Evolutionary conservation across 352 stramenopile species (phyloP), one percentile per base, ranked within the genome.

Genomic region (Pythium aristosporum): DNA sequence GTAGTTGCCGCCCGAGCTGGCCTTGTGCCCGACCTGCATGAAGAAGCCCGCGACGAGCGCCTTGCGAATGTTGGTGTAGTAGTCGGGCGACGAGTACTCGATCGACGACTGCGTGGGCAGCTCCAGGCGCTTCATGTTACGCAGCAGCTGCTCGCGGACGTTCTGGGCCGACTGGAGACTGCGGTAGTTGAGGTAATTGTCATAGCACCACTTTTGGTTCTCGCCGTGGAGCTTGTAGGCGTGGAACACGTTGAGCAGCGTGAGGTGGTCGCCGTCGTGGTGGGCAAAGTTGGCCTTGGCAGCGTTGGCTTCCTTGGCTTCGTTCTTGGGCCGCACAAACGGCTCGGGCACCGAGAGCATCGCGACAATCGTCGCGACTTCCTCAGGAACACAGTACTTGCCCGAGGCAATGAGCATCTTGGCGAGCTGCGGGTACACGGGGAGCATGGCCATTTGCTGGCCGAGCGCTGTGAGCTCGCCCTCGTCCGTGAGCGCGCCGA

Each of bases 81-180:
- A 98, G 44, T 97, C 77, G 21, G 77, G 65, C 39, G 76, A 87
- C 43, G 83, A 75, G 21, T 97, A 88, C 62, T 97, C 89, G 21
- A 93, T 50, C 30, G 76, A 71, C 21, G 84, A 93, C 50, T 84
- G 70, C 28, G 82, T 91, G 28, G 84, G 80, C 74, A 93, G 77
- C 32, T 91, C 79, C 15, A 88, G 78, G 55, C 98, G 88, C 75
- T 99, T 98, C 80, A 98, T 99, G 58, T 99, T 93, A 21, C 92
- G 93, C 55, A 98, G 89, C 41, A 99, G 87, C 75, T 99, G 98
- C 50, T 99, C 97, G 28, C 98, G 92, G 46, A 99, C 98, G 68
- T 99, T 98, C 12, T 97, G 82, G 30, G 98, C 98, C 51, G 97
- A 97, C 70, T 98, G 98, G 63, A 99, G 96, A 50, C 87, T 98